These are phyloP conservation scores for Paramecium bursaria DNA, from an alignment of 73 alveolate genomes.

Conservation along the genomic window DNA sequence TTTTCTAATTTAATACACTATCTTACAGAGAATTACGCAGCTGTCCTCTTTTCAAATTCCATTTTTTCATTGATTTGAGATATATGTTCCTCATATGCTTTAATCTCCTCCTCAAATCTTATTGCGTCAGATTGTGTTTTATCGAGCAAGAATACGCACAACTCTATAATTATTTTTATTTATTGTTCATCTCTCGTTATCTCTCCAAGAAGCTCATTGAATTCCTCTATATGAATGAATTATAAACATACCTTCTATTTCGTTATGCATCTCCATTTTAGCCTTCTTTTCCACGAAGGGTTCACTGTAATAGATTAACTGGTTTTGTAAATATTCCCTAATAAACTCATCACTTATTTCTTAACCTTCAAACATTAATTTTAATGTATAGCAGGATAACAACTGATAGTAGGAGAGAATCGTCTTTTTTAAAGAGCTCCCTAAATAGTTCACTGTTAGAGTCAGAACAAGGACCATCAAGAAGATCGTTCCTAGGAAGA, in stretches of 20 bases:
- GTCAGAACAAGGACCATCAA: too few relatives aligned
- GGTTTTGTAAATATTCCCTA: constrained; percentile 1
- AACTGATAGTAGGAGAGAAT: too few relatives aligned
- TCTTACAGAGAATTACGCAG: background rate
- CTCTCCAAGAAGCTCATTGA: background rate
- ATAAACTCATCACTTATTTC: constrained; percentile 11
- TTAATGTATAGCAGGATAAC: too few relatives aligned
- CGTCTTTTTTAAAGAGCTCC: too few relatives aligned
- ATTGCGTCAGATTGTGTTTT: background rate
- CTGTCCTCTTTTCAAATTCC: background rate
- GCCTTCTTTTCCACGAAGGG: constrained; percentile 39
- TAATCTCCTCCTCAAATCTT: constrained; percentile 28
- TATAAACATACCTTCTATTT: background rate
- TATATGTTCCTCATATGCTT: constrained; percentile 32
- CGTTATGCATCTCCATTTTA: background rate
- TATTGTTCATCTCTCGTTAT: constrained; percentile 21
- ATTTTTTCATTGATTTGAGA: constrained; percentile 13
- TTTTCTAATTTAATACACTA: constrained; percentile 14
- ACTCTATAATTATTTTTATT: constrained; percentile 10
- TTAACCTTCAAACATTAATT: background rate
- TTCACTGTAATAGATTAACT: constrained; percentile 6
- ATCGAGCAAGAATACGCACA: constrained; percentile 30
- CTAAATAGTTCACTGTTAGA: too few relatives aligned
- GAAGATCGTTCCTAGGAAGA: too few relatives aligned
- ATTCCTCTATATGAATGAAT: background rate